phyloP scores from a whole-genome alignment of 495 filamentous ascomycete species.

The Astrocystis sublimbata region DNA sequence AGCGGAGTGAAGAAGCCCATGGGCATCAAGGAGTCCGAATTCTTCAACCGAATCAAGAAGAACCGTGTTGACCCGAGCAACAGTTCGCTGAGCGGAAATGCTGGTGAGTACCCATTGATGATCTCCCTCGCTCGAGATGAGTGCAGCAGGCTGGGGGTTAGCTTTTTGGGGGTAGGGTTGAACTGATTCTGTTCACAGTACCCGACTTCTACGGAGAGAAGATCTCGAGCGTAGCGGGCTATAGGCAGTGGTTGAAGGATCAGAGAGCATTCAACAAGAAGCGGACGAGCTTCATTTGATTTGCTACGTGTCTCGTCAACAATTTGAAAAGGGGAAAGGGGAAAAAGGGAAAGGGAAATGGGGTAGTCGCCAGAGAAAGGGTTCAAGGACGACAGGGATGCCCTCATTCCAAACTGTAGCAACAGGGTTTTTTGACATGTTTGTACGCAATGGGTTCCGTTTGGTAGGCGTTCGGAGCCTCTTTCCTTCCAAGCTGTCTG shows the following conservation, averaged over 20 bases:
- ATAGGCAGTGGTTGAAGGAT: conserved; percentile 94
- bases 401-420: conserved; percentile 9
- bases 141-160: neutral
- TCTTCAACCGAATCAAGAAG: conserved; percentile 84
- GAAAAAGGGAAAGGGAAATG: too few relatives aligned
- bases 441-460: conserved; percentile 8
- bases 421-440: conserved; percentile 9
- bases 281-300: conserved; percentile 61
- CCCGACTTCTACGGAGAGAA: conserved; percentile 87
- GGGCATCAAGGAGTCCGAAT: conserved; percentile 80
- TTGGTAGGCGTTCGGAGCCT: conserved; percentile 34
- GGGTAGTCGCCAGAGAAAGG: neutral
- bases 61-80: conserved; percentile 81
- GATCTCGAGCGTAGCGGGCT: conserved; percentile 88
- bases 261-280: conserved; percentile 97
- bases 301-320: neutral
- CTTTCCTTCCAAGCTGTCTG: conserved; percentile 36
- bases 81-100: conserved; percentile 53
- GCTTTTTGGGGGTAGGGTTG: neutral
- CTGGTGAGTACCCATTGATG: conserved; percentile 56
- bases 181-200: conserved; percentile 33
- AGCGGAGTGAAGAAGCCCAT: conserved; percentile 66
- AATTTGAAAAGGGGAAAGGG: too few relatives aligned
- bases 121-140: neutral
- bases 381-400: conserved; percentile 7